These are phyloP conservation scores for Tephrocybe sp. DNA, from an alignment of 768 basidiomycete species.

Conservation along the genomic window DNA sequence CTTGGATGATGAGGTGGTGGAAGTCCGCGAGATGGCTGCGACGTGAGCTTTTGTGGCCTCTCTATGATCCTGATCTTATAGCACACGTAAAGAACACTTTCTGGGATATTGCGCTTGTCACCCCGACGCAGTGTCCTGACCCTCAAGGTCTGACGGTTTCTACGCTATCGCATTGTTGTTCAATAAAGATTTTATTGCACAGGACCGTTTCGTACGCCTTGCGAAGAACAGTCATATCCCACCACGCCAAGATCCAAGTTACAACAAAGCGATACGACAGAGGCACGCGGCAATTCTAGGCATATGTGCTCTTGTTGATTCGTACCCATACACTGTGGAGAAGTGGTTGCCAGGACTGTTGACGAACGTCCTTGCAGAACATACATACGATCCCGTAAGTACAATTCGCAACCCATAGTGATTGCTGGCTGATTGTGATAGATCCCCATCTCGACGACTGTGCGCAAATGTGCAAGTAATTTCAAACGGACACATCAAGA, in stretches of 20 bases:
- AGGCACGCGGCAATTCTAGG: slow-evolving; percentile 92
- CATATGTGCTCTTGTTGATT: slow-evolving; percentile 90
- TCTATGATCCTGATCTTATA: not conserved
- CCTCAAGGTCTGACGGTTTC: slow-evolving; percentile 53
- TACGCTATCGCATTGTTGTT: too few relatives aligned
- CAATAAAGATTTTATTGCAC: too few relatives aligned
- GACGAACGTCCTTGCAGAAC: slow-evolving; percentile 75
- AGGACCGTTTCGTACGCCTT: slow-evolving; percentile 82
- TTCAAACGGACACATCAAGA: slow-evolving; percentile 86
- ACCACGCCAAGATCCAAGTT: slow-evolving; percentile 57
- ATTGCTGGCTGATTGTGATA: slow-evolving; percentile 24
- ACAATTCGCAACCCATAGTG: slow-evolving; percentile 2
- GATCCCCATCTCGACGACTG: slow-evolving; percentile 85
- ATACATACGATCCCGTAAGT: slow-evolving; percentile 81
- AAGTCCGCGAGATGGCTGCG: slow-evolving; percentile 89
- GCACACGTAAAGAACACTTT: slow-evolving; percentile 55
- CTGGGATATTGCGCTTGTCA: slow-evolving; percentile 80
- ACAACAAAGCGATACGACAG: slow-evolving; percentile 71
- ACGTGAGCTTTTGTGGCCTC: slow-evolving; percentile 47
- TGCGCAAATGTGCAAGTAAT: slow-evolving; percentile 76
- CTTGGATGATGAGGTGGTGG: slow-evolving; percentile 83
- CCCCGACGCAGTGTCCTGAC: slow-evolving; percentile 75
- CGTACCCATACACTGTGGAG: slow-evolving; percentile 94
- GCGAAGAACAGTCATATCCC: slow-evolving; percentile 71
- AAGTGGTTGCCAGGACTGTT: slow-evolving; percentile 90